Conservation (phyloP, 768 basidiomycete species). For the Suillus variegatus region DNA sequence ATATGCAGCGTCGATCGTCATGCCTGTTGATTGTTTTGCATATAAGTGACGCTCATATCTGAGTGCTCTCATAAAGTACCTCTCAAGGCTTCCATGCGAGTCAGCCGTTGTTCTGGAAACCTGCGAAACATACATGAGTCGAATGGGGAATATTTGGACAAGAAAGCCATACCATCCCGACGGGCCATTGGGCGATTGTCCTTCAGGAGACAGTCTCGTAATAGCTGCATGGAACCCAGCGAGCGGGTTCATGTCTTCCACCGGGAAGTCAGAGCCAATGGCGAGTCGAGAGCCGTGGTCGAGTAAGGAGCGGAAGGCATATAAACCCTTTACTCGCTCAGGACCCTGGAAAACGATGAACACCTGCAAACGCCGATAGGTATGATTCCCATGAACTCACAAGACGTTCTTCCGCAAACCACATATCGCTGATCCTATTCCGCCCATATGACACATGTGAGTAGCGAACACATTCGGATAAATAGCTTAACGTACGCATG, state of each 20-base stretch:
- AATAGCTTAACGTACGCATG: constrained; percentile 62
- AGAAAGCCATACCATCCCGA: constrained; percentile 67
- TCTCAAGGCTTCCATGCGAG: constrained; percentile 74
- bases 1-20: constrained; percentile 87
- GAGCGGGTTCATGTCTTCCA: constrained; percentile 85
- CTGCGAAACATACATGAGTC: constrained; percentile 35
- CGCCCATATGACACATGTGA: constrained; percentile 1
- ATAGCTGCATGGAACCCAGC: constrained; percentile 88
- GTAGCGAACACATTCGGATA: background rate
- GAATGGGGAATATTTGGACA: background rate
- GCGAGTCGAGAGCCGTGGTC: constrained; percentile 68
- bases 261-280: constrained; percentile 88
- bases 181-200: constrained; percentile 78
- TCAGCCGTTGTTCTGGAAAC: constrained; percentile 82
- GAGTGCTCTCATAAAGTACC: constrained; percentile 38
- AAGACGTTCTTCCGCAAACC: constrained; percentile 82
- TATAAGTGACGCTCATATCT: background rate
- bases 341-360: constrained; percentile 54
- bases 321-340: constrained; percentile 81
- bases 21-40: constrained; percentile 46
- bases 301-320: constrained; percentile 80
- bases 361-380: background rate
- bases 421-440: constrained; percentile 80
- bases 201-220: constrained; percentile 67
- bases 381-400: constrained; percentile 39